Conservation (phyloP, 129 eudicot genomes). For the Artemisia annua region DNA sequence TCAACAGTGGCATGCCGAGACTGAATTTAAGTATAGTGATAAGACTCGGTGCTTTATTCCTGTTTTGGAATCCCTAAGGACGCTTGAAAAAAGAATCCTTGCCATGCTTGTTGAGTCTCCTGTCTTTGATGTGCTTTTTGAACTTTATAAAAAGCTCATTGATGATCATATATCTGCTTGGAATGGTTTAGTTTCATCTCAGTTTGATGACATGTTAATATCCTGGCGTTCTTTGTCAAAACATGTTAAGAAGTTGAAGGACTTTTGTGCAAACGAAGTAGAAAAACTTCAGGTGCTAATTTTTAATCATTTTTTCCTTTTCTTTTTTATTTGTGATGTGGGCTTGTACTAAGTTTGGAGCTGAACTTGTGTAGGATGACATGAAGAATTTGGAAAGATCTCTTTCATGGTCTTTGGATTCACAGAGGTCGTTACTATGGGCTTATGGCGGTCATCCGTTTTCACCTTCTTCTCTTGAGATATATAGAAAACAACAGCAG, state of each 20-base stretch:
- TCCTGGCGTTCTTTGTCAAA: slow-evolving; percentile 67
- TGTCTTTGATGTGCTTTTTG: slow-evolving; percentile 54
- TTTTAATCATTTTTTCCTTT: not conserved
- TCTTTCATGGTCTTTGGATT: slow-evolving; percentile 46
- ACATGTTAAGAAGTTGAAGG: slow-evolving; percentile 46
- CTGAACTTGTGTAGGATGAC: slow-evolving; percentile 41
- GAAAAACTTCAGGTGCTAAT: slow-evolving; percentile 56
- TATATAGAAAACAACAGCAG: slow-evolving; percentile 52
- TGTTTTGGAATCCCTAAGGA: slow-evolving; percentile 42
- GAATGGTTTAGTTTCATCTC: slow-evolving; percentile 51
- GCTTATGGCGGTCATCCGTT: slow-evolving; percentile 87
- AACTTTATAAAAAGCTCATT: slow-evolving; percentile 51
- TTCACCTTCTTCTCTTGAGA: slow-evolving; percentile 62
- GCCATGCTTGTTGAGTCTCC: slow-evolving; percentile 55
- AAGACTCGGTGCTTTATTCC: slow-evolving; percentile 41
- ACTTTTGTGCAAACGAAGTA: slow-evolving; percentile 54
- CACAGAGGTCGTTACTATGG: slow-evolving; percentile 82
- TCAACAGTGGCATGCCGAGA: slow-evolving; percentile 73
- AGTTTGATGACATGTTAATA: slow-evolving; percentile 41
- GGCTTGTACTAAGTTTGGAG: not conserved
- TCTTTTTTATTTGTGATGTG: not conserved
- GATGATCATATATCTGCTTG: slow-evolving; percentile 75
- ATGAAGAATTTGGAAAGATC: slow-evolving; percentile 38
- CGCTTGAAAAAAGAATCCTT: slow-evolving; percentile 72
- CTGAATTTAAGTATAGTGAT: slow-evolving; percentile 27